Percentiles rank a stretch among this genome's conserved stretches.
Conservation (phyloP, 2,329 filamentous ascomycete genomes). For the Huntiella abstrusa region DNA sequence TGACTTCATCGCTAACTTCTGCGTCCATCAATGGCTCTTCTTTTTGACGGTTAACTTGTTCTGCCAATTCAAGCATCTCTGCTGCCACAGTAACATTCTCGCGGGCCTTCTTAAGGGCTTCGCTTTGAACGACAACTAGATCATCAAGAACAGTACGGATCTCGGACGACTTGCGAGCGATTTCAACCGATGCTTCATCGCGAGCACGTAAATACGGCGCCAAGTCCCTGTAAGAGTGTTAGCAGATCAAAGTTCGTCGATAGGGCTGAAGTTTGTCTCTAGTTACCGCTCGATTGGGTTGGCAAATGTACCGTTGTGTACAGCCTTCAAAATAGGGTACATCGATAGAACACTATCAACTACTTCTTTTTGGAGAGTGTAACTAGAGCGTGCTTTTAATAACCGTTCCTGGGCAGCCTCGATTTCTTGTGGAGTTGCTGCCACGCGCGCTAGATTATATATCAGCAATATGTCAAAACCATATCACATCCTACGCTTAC, state of each 20-base stretch:
- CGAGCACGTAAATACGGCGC: conserved; percentile 46
- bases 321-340: conserved; percentile 58
- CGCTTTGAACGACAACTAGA: conserved; percentile 37
- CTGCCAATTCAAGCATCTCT: conserved; percentile 43
- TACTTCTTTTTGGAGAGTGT: conserved; percentile 50
- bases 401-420: conserved; percentile 44
- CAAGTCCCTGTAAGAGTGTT: conserved; percentile 34
- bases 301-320: conserved; percentile 47
- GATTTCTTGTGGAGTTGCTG: conserved; percentile 29
- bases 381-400: conserved; percentile 50
- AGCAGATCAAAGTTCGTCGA: no score
- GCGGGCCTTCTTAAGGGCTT: conserved; percentile 34
- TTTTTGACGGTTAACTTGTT: conserved; percentile 33
- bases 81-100: conserved; percentile 45
- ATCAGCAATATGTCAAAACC: no score
- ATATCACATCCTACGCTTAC: conserved; percentile 4
- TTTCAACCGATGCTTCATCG: conserved; percentile 44
- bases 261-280: neutral
- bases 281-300: conserved; percentile 49
- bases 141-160: conserved; percentile 31
- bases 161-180: conserved; percentile 39
- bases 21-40: conserved; percentile 34
- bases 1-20: conserved; percentile 34
- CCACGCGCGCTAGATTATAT: conserved; percentile 13
- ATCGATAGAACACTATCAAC: conserved; percentile 50